A percentile compares a stretch with the other conserved stretches of the same genome.
Conservation (phyloP, 495 filamentous ascomycete genomes). For the Neurospora sp. region DNA sequence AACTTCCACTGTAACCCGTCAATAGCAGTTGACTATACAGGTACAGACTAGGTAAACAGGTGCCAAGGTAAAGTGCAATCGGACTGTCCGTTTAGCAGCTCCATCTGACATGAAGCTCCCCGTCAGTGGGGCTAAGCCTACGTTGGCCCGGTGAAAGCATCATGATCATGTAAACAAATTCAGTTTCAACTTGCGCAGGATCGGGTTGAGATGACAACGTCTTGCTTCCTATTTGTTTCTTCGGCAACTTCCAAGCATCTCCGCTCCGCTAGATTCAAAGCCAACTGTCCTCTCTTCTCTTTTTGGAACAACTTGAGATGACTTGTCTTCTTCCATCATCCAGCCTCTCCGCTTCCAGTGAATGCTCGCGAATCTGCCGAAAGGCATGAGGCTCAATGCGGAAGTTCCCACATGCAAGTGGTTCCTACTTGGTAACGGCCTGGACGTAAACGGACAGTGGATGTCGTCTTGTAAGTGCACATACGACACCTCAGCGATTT, state of each 20-base stretch:
- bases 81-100: background rate
- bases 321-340: background rate
- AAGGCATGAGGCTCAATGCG: too few species aligned
- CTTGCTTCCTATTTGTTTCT: background rate
- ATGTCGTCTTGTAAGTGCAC: too few species aligned
- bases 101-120: background rate
- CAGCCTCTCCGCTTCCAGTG: background rate
- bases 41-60: background rate
- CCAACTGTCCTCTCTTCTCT: background rate
- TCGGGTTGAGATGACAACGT: background rate
- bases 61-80: background rate
- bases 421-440: too few species aligned
- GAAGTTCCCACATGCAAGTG: too few species aligned
- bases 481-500: too few species aligned
- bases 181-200: background rate
- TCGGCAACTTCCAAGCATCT: background rate
- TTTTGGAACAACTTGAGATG: background rate
- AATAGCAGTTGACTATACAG: background rate
- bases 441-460: too few species aligned
- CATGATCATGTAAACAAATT: background rate
- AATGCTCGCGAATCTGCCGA: background rate
- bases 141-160: background rate
- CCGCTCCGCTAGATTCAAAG: background rate
- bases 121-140: background rate
- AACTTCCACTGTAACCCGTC: background rate